Evolutionary conservation across 495 filamentous ascomycete genomes (phyloP).

Genomic region (Xylaria venustula): DNA sequence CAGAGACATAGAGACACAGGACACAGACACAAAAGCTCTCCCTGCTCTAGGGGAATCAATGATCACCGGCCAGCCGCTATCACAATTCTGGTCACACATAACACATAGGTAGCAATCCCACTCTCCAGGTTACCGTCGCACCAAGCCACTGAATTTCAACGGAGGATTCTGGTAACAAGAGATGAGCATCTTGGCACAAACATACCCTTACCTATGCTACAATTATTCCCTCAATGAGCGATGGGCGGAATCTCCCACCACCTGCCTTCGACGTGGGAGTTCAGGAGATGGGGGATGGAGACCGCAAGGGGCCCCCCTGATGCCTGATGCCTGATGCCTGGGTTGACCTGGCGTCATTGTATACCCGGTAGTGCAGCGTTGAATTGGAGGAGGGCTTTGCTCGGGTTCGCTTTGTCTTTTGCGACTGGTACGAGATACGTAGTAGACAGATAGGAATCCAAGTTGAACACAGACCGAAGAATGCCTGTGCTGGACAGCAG

Average conservation of each 20-base stretch:
- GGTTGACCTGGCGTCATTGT: not conserved
- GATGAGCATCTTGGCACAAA: not conserved
- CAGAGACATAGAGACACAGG: not conserved
- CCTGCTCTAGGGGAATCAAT: not conserved
- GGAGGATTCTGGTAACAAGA: slow-evolving; percentile 9
- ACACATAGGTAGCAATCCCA: not conserved
- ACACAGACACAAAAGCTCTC: not conserved
- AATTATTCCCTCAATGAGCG: slow-evolving; percentile 15
- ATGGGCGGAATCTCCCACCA: not conserved
- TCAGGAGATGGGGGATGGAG: not conserved
- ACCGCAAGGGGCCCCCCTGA: not conserved
- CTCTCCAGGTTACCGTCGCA: slow-evolving; percentile 9
- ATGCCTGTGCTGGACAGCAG: slow-evolving; percentile 11
- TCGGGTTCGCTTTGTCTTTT: not conserved
- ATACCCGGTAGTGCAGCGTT: not conserved
- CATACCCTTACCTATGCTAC: not conserved
- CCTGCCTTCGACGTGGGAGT: slow-evolving; percentile 1
- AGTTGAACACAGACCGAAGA: slow-evolving; percentile 1
- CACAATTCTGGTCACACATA: slow-evolving; percentile 7
- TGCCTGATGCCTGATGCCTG: slow-evolving; percentile 3
- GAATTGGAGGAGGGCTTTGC: not conserved
- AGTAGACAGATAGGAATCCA: no score
- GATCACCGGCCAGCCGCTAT: slow-evolving; percentile 12
- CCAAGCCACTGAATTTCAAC: slow-evolving; percentile 5
- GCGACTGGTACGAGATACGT: not conserved